These are phyloP conservation scores for Ilex paraguariensis DNA, from an alignment of 305 asterid genomes.

Conservation along the genomic window DNA sequence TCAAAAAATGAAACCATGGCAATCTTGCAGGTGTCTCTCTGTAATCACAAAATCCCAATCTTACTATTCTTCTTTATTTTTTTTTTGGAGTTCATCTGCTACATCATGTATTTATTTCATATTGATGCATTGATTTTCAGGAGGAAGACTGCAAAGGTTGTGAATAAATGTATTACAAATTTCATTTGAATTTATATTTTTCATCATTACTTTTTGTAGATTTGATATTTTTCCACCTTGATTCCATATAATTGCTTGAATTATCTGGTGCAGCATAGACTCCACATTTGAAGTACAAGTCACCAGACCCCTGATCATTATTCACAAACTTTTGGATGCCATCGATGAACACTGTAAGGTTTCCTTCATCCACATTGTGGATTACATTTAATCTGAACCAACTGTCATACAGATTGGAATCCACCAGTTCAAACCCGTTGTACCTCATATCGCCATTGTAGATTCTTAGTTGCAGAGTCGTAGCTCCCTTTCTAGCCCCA, in stretches of 20 bases:
- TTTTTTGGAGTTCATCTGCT: too few species aligned
- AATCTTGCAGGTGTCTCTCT: too few species aligned
- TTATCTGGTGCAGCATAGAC: constrained; percentile 31
- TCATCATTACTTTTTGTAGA: constrained; percentile 13
- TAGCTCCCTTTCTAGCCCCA: constrained; percentile 20
- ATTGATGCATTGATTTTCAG: too few species aligned
- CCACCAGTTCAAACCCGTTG: constrained; percentile 22
- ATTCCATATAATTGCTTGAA: constrained; percentile 30
- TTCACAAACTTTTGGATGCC: constrained; percentile 20
- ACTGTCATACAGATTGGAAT: constrained; percentile 16
- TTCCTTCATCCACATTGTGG: constrained; percentile 28
- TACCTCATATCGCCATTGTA: constrained; percentile 28
- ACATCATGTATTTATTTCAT: too few species aligned
- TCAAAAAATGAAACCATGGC: too few species aligned
- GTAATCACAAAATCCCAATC: too few species aligned
- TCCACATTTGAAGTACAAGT: constrained; percentile 36
- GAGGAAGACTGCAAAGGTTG: too few species aligned
- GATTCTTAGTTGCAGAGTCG: constrained; percentile 24
- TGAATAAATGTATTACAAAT: too few species aligned
- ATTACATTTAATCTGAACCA: constrained; percentile 34
- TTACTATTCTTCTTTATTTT: too few species aligned
- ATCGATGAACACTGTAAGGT: constrained; percentile 24
- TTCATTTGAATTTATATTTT: neutral
- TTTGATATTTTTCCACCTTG: constrained; percentile 33
- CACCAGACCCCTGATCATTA: constrained; percentile 31